phyloP scores from a whole-genome alignment of 371 early-diverging fungal genomes.

The Mortierella sp. region DNA sequence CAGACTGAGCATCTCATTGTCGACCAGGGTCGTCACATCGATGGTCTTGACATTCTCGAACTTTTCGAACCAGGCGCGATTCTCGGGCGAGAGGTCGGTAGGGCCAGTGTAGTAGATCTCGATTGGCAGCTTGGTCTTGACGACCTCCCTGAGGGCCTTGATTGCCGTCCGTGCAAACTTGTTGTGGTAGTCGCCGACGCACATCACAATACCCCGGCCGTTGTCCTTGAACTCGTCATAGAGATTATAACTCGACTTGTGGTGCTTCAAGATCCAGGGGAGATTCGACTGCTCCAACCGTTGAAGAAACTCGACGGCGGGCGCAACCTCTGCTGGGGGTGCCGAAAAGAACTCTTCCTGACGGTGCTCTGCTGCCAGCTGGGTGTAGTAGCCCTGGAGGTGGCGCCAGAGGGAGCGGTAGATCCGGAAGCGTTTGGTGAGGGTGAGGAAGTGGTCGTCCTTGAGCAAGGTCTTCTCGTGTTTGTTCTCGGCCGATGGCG shows the following conservation, averaged over 20 bases:
- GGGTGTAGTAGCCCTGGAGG: conserved; percentile 29
- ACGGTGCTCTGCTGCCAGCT: conserved; percentile 13
- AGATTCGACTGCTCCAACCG: conserved; percentile 39
- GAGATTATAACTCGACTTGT: conserved; percentile 34
- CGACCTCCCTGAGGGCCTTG: conserved; percentile 64
- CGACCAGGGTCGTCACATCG: conserved; percentile 65
- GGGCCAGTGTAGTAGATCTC: conserved; percentile 78
- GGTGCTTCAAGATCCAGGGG: conserved; percentile 38
- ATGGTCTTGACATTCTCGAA: conserved; percentile 64
- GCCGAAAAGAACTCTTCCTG: conserved; percentile 26
- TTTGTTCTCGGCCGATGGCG: background rate
- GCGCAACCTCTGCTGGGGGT: conserved; percentile 42
- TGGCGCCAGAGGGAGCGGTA: conserved; percentile 36
- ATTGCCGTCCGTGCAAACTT: conserved; percentile 72
- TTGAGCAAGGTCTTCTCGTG: conserved; percentile 7
- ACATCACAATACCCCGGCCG: conserved; percentile 79
- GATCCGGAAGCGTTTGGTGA: conserved; percentile 49
- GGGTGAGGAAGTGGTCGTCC: conserved; percentile 28
- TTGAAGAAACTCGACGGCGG: conserved; percentile 38
- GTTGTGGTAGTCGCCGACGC: conserved; percentile 74
- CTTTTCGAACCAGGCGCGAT: conserved; percentile 60
- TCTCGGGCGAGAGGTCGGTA: conserved; percentile 62
- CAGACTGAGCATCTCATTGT: conserved; percentile 61
- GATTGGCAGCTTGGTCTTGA: conserved; percentile 74
- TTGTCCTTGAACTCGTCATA: conserved; percentile 18